phyloP scores from a whole-genome alignment of 2,329 filamentous ascomycete genomes.

The Hymenoscyphus occultus region DNA sequence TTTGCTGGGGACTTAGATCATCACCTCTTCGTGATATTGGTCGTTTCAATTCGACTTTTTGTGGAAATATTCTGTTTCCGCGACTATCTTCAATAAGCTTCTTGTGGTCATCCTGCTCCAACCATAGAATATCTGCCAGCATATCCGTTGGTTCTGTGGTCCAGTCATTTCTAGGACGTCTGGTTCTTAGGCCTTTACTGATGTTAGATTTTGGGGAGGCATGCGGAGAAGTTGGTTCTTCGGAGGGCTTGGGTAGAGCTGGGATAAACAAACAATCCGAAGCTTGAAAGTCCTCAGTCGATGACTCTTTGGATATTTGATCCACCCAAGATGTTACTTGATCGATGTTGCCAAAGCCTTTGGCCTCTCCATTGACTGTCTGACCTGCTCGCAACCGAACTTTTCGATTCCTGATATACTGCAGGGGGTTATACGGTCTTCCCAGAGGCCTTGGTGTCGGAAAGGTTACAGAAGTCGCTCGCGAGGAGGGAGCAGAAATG shows the following conservation, averaged over 20 bases:
- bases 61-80: conserved; percentile 69
- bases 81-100: conserved; percentile 75
- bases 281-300: conserved; percentile 25
- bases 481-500: conserved; percentile 36
- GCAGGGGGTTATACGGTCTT: conserved; percentile 83
- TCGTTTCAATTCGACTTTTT: conserved; percentile 37
- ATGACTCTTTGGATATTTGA: conserved; percentile 44
- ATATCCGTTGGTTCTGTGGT: conserved; percentile 78
- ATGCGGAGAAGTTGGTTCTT: conserved; percentile 30
- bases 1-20: conserved; percentile 20
- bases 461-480: conserved; percentile 39
- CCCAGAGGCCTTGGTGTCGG: conserved; percentile 44
- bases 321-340: conserved; percentile 77
- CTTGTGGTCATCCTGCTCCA: conserved; percentile 80
- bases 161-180: conserved; percentile 81
- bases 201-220: conserved; percentile 41
- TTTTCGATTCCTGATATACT: conserved; percentile 88
- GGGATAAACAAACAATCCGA: conserved; percentile 43
- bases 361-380: conserved; percentile 67
- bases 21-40: conserved; percentile 36
- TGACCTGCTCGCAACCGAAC: conserved; percentile 75
- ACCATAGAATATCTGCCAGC: conserved; percentile 86
- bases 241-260: conserved; percentile 36
- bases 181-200: conserved; percentile 51
- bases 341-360: conserved; percentile 73